Conservation (phyloP, 2,329 filamentous ascomycete genomes). For the Ascochyta fabae region DNA sequence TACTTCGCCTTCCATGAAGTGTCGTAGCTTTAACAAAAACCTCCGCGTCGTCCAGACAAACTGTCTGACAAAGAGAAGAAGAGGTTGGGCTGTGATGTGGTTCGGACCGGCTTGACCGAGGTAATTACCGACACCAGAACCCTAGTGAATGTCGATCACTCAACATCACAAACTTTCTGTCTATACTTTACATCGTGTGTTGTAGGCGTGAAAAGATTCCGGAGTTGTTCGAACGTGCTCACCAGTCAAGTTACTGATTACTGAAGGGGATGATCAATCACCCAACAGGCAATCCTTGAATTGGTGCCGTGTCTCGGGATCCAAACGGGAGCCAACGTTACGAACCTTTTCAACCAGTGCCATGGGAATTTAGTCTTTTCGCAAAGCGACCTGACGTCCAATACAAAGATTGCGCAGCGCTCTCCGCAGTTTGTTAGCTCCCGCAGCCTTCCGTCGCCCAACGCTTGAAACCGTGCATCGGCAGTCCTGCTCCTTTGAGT, state of each 20-base stretch:
- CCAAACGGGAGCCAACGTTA: not conserved
- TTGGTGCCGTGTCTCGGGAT: not conserved
- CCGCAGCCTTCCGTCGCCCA: constrained; percentile 8
- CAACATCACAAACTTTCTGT: not conserved
- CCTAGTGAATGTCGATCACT: not conserved
- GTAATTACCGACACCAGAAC: not conserved
- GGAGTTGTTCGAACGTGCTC: not conserved
- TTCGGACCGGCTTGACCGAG: not conserved
- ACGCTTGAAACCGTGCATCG: constrained; percentile 14
- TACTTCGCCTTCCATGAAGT: not conserved
- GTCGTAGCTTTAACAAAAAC: not conserved
- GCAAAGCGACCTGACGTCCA: not conserved
- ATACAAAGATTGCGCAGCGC: not conserved
- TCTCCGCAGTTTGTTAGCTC: constrained; percentile 2
- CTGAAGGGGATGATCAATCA: not conserved
- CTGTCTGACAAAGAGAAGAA: not conserved
- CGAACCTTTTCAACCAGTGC: not conserved
- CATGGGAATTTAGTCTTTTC: not conserved
- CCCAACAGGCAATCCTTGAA: not conserved
- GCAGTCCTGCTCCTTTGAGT: not conserved
- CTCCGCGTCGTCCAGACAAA: not conserved
- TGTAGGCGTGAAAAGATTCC: not conserved
- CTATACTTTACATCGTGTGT: not conserved
- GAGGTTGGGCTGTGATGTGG: not conserved
- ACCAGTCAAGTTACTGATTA: not conserved